Base-by-base conservation (phyloP, 176 grass and related monocot genomes). In the Phoenix dactylifera region DNA sequence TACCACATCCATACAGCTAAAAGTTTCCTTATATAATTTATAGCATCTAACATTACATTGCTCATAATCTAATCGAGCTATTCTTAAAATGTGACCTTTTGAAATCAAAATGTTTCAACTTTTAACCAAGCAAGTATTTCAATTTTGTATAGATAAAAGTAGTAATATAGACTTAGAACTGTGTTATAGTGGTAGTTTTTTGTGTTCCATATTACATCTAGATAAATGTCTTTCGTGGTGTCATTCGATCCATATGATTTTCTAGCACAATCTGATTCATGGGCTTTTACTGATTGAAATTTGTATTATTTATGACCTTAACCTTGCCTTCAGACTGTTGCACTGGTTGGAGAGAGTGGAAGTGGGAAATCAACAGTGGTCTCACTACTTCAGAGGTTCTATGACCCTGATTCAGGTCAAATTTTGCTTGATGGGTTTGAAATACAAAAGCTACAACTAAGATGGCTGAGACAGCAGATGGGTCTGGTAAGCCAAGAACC, bases 331-430 rank as follows among this genome's bases (percentile, higher is more conserved):
- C 22, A 65, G 63, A 65, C 22, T 18, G 63, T 65, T 26, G 63
- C 63, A 16, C 16, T 65, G 1, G 63, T 65, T 10, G 63, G 63
- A 17, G 49, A 52, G 49, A 65, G 63, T n/a, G 63, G 63, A 51
- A 65, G 63, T 4, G 63, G 63, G 49, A 65, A 65, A 65, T 65
- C 63, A 18, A 65, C 63, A 9, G 22, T 65, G 5, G 15, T 65
- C 5, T 65, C 63, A 26, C 63, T 65, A 16, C 63, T 65, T 49
- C 63, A 65, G 32, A 50, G 63, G 51, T 65, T 65, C 16, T 65
- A 65, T 28, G 49, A 65, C 63, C 49, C 23, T 52, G 49, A 65
- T 25, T 65, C 63, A 7, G 63, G 63, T 52, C 15, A 26, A n/a
- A 65, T 65, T 17, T 23, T 65, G 49, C 63, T 65, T 7, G 63